Conservation (phyloP, 1,139 yeast species). For the Hansenula lynferdii region DNA sequence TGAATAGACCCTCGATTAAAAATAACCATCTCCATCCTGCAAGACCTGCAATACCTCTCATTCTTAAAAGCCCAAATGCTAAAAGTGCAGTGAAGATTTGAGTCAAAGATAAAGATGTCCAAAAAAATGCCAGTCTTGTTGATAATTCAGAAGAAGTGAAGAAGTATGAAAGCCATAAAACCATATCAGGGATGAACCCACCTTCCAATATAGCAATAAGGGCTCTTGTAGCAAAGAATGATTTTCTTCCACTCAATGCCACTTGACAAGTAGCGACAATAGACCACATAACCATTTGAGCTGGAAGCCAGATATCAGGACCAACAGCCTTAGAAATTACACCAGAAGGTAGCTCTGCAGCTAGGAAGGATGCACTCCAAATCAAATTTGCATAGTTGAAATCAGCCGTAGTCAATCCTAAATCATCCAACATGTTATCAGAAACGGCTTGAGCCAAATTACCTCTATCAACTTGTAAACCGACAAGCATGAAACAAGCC, state of each 20-base stretch:
- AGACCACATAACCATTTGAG: background rate
- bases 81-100: background rate
- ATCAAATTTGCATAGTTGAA: background rate
- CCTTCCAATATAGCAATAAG: background rate
- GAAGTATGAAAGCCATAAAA: background rate
- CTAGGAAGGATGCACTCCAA: background rate
- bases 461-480: background rate
- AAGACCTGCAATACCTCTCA: background rate
- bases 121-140: background rate
- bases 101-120: background rate
- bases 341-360: background rate
- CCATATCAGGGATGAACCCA: background rate
- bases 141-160: background rate
- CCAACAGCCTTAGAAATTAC: background rate
- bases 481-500: background rate
- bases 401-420: background rate
- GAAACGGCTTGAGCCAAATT: background rate
- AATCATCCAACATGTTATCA: background rate
- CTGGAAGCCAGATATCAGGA: background rate
- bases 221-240: background rate
- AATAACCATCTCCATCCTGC: slow-evolving; percentile 37
- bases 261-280: background rate
- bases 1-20: slow-evolving; percentile 56
- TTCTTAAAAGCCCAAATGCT: background rate
- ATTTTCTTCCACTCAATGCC: background rate